These are phyloP conservation scores for Colletotrichum sp. DNA, from an alignment of 2,329 filamentous ascomycete genomes.

Conservation along the genomic window DNA sequence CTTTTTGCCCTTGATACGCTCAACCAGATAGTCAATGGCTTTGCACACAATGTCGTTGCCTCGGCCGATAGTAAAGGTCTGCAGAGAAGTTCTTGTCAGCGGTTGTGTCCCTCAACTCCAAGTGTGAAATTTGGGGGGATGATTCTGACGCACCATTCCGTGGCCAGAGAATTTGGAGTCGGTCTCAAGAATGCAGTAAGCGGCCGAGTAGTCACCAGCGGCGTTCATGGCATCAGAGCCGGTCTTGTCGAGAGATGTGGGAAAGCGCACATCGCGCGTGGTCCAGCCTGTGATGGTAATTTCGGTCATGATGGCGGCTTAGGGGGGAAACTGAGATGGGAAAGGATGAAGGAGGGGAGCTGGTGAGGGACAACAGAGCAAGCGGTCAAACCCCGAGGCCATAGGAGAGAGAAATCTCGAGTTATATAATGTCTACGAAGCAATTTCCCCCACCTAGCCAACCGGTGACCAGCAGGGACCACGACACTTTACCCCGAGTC, in stretches of 20 bases:
- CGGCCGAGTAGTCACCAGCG: slow-evolving; percentile 88
- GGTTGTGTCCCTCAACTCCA: not conserved
- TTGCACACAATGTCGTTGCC: slow-evolving; percentile 92
- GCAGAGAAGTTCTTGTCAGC: not conserved
- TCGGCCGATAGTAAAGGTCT: slow-evolving; percentile 84
- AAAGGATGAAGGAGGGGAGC: not conserved
- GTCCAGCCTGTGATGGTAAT: slow-evolving; percentile 76
- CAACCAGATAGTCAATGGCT: slow-evolving; percentile 79
- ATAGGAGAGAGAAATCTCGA: not conserved
- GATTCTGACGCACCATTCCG: slow-evolving; percentile 69
- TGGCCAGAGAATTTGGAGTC: slow-evolving; percentile 75
- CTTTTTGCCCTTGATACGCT: slow-evolving; percentile 76
- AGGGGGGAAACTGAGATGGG: not conserved
- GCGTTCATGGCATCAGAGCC: slow-evolving; percentile 97
- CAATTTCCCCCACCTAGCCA: not conserved
- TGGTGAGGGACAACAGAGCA: not conserved
- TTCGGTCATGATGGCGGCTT: slow-evolving; percentile 47
- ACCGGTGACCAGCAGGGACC: not conserved
- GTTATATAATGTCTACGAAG: slow-evolving; percentile 13
- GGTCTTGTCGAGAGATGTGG: slow-evolving; percentile 95
- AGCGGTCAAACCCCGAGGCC: not conserved
- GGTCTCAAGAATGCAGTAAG: slow-evolving; percentile 91
- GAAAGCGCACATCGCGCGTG: slow-evolving; percentile 78
- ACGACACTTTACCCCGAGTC: slow-evolving; percentile 10
- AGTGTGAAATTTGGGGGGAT: not conserved